Evolutionary conservation across 345 rosid genomes (phyloP), one percentile per base, ranked within the genome.

Genomic region (Eutrema yunnanense): DNA sequence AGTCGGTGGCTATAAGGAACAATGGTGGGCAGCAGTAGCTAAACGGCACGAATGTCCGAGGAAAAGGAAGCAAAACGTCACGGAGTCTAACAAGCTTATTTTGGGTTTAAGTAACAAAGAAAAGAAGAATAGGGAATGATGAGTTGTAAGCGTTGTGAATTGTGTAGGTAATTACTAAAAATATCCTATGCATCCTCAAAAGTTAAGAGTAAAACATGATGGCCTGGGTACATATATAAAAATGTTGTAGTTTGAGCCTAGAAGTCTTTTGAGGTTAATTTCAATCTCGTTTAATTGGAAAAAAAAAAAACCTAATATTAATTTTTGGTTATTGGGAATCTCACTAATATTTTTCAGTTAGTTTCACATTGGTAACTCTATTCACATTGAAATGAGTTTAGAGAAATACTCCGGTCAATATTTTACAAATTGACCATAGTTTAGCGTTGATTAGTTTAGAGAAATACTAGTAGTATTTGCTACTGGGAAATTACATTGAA

Each of bases 1-100:
- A 64, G 59, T 48, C 84, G 22, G 54, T 69, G 68, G 56, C 78
- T 57, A 16, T 40, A 41, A 86, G 66, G 80, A 84, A 74, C 43
- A 70, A 16, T 30, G 65, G 78, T 73, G 70, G 68, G 34, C 52
- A 67, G 3, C 63, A 62, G 40, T 29, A 70, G 2, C 69, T 16
- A 48, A 63, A 69, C 67, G 71, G 64, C 79, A 71, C 65, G 29
- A 46, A 29, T 54, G 70, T 46, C 12, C 43, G 13, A 34, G 6
- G 43, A 55, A 65, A 19, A 54, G 62, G 82, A 48, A 80, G 67
- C 62, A 56, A 56, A 43, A 72, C 57, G 76, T 50, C 73, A 48
- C 32, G 66, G 64, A 40, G 56, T 48, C 30, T 65, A 50, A 68
- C 53, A 54, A 61, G 33, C 48, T 48, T 68, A 62, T 10, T 69